phyloP scores from a whole-genome alignment of 495 filamentous ascomycete genomes.

The Tuber borchii region DNA sequence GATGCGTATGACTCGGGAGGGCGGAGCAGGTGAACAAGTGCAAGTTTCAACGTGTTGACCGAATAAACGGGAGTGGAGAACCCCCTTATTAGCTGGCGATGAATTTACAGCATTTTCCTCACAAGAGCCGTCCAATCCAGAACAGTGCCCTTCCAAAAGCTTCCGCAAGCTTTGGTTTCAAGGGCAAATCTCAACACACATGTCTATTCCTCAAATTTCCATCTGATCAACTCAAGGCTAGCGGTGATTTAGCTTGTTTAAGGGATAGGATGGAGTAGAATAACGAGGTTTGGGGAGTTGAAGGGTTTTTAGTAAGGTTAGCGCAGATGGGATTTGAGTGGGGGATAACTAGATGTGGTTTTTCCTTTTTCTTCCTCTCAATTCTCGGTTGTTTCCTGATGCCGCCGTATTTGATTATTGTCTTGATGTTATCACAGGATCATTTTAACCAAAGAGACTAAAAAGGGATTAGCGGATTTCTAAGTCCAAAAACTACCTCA shows the following conservation, averaged over 20 bases:
- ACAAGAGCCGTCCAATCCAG: no score
- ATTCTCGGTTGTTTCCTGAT: background rate
- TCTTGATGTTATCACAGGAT: background rate
- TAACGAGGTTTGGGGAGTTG: background rate
- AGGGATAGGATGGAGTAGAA: background rate
- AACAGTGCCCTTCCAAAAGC: no score
- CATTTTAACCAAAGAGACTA: background rate
- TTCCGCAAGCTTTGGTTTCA: no score
- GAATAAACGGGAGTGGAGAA: background rate
- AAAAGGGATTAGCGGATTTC: background rate
- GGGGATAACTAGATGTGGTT: background rate
- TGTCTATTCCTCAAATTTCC: no score
- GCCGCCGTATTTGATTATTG: background rate
- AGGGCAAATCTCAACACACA: no score
- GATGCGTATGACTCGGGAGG: background rate
- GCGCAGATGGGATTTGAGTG: background rate
- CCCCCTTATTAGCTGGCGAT: no score
- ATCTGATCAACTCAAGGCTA: no score
- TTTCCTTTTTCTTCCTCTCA: background rate
- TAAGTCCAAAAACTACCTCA: background rate
- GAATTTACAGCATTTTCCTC: no score
- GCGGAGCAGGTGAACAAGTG: background rate
- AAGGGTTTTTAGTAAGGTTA: background rate
- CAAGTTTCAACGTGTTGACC: background rate
- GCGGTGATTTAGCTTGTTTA: background rate